phyloP scores from a whole-genome alignment of 805 yeast genomes.

The Sugiyamaella lignohabitans region DNA sequence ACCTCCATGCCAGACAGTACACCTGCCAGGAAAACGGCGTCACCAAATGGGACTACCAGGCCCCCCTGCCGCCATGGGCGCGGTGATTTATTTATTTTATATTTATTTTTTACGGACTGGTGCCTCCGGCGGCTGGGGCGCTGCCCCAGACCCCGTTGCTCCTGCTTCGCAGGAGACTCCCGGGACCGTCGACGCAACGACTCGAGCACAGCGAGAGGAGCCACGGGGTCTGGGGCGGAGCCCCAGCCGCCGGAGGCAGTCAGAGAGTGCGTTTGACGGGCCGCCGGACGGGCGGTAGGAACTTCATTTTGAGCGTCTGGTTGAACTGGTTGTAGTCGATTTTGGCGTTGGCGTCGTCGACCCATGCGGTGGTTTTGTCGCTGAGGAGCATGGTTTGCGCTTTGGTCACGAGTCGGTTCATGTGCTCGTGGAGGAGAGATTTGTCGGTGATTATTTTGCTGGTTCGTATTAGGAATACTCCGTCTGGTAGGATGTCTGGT shows the following conservation, averaged over 20 bases:
- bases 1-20: conserved; percentile 60
- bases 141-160: too few relatives aligned
- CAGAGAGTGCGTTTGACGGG: too few relatives aligned
- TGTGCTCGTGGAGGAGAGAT: conserved; percentile 6
- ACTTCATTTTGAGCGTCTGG: conserved; percentile 1
- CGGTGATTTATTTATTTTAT: too few relatives aligned
- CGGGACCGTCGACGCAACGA: too few relatives aligned
- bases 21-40: not conserved
- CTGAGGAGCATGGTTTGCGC: conserved; percentile 4
- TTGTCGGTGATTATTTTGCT: conserved; percentile 11
- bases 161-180: too few relatives aligned
- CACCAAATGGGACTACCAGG: not conserved
- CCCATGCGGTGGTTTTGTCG: conserved; percentile 11
- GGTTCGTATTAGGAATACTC: conserved; percentile 13
- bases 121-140: too few relatives aligned
- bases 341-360: conserved; percentile 11
- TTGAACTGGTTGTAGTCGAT: conserved; percentile 8
- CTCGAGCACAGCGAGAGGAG: not conserved
- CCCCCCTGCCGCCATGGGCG: not conserved
- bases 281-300: conserved; percentile 10
- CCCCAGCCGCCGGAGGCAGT: not conserved
- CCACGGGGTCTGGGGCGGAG: not conserved
- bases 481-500: conserved; percentile 10
- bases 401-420: conserved; percentile 8
- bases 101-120: too few relatives aligned